Evolutionary conservation across 192 early-diverging fungal genomes (phyloP).

Genomic region (Backusella westeae): DNA sequence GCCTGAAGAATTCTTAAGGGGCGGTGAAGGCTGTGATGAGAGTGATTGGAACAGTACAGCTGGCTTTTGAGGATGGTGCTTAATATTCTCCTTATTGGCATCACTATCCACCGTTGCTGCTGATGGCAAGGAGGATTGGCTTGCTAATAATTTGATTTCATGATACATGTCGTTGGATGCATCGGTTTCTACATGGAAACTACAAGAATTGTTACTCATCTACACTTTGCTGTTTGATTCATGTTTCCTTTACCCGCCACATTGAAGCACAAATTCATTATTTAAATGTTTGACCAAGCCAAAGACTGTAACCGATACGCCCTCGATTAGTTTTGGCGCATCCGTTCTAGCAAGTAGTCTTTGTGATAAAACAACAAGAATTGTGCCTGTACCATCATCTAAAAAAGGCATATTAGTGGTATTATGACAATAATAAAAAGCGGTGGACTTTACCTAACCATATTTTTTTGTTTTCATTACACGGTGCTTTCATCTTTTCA

Average conservation of each 20-base stretch:
- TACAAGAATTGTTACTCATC: background rate
- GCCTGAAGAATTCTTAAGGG: background rate
- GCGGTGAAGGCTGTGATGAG: background rate
- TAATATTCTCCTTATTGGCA: background rate
- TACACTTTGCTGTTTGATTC: too few species aligned
- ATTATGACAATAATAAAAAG: background rate
- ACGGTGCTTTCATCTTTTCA: background rate
- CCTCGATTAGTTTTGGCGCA: background rate
- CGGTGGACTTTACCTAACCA: constrained; percentile 10
- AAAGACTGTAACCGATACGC: background rate
- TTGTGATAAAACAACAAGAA: constrained; percentile 3
- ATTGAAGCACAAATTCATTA: background rate
- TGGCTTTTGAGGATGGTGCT: background rate
- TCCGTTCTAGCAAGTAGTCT: background rate
- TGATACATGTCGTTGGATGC: background rate
- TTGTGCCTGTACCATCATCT: constrained; percentile 17
- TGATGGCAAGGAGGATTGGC: background rate
- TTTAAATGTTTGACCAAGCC: constrained; percentile 4
- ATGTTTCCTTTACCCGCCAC: constrained; percentile 7
- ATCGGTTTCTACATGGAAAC: background rate
- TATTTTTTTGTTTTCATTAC: background rate
- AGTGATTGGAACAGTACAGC: background rate
- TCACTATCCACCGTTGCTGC: background rate
- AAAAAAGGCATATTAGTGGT: background rate
- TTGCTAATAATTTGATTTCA: background rate